Percentiles rank a stretch among this genome's conserved stretches.
These are phyloP conservation scores for Penicillium sp. DNA, from an alignment of 2,329 filamentous ascomycete genomes.

Conservation along the genomic window DNA sequence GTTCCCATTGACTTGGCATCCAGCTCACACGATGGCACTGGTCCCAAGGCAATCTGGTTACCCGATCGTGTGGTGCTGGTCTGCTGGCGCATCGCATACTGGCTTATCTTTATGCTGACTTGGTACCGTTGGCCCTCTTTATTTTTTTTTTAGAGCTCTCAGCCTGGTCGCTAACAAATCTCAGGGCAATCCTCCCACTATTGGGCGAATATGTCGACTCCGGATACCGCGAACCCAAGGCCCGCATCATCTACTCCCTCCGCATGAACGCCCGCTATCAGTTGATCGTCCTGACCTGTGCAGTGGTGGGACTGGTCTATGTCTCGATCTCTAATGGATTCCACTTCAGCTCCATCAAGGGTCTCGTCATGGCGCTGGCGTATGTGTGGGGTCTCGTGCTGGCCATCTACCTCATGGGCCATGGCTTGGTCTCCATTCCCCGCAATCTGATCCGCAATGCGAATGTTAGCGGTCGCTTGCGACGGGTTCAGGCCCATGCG, in stretches of 20 bases:
- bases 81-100: constrained; percentile 93
- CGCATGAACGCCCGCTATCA: constrained; percentile 88
- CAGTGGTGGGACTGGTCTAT: constrained; percentile 74
- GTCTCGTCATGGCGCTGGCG: constrained; percentile 84
- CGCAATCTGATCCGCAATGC: constrained; percentile 77
- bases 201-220: constrained; percentile 94
- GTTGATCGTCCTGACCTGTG: constrained; percentile 71
- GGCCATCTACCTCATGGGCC: constrained; percentile 96
- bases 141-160: not conserved
- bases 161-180: not conserved
- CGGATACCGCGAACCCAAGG: constrained; percentile 83
- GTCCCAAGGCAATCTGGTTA: constrained; percentile 81
- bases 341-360: constrained; percentile 72
- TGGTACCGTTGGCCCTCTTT: constrained; percentile 61
- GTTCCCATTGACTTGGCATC: constrained; percentile 96
- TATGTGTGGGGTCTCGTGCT: constrained; percentile 92
- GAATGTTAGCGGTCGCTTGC: constrained; percentile 71
- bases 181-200: constrained; percentile 83
- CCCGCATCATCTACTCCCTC: constrained; percentile 79
- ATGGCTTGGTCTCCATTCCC: constrained; percentile 89
- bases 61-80: constrained; percentile 75
- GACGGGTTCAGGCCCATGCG: constrained; percentile 73
- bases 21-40: constrained; percentile 71
- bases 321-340: constrained; percentile 77
- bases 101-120: constrained; percentile 92